These are phyloP conservation scores for Acanthamoeba triangularis DNA, from an alignment of 208 protist species.

Conservation along the genomic window DNA sequence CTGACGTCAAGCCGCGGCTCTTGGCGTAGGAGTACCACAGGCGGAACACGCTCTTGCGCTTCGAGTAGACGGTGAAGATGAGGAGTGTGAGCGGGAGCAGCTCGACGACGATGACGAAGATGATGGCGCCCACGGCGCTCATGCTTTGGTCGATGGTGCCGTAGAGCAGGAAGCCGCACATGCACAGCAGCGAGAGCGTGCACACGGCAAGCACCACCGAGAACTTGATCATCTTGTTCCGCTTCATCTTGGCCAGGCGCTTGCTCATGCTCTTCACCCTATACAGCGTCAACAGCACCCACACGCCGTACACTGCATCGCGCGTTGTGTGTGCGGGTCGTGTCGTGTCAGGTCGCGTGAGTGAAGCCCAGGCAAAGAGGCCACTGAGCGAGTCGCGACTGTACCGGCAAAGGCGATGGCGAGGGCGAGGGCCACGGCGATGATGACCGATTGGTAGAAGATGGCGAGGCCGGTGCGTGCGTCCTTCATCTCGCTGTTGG, in stretches of 20 bases:
- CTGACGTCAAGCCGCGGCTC: background rate
- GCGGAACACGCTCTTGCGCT: conserved; percentile 20
- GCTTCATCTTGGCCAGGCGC: background rate
- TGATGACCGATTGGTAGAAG: conserved; percentile 57
- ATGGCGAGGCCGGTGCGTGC: conserved; percentile 40
- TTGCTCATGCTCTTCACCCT: conserved; percentile 34
- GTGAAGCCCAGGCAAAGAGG: background rate
- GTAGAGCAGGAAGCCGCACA: conserved; percentile 67
- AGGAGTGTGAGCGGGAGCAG: background rate
- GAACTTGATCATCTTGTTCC: conserved; percentile 63
- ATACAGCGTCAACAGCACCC: conserved; percentile 9
- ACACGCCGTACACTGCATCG: conserved; percentile 10
- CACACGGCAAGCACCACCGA: conserved; percentile 30
- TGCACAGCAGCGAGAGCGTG: conserved; percentile 34
- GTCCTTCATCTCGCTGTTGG: conserved; percentile 43
- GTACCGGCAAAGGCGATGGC: conserved; percentile 16
- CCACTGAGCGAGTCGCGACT: too few species aligned
- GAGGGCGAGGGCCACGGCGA: background rate
- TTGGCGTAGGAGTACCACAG: conserved; percentile 11
- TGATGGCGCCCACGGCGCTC: conserved; percentile 47
- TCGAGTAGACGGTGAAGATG: conserved; percentile 72
- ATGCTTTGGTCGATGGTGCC: conserved; percentile 51
- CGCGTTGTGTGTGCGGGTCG: background rate
- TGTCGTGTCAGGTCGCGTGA: background rate
- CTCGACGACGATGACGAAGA: conserved; percentile 63